A percentile compares a stretch with the other conserved stretches of the same genome.
Conservation (phyloP, 2,329 filamentous ascomycete species). For the Hypoxylon sp. region DNA sequence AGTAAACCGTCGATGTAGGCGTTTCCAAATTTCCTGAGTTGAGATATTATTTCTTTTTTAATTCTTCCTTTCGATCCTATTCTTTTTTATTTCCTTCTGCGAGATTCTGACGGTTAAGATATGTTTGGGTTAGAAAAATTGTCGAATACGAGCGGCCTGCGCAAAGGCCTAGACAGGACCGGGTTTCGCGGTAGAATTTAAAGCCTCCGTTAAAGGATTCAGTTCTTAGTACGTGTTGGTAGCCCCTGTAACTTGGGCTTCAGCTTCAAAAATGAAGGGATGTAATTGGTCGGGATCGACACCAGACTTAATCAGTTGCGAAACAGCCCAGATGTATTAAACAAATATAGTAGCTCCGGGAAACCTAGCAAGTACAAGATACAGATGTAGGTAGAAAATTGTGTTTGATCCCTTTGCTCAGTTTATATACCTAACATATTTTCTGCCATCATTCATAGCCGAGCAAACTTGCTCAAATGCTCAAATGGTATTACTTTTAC, state of each 20-base stretch:
- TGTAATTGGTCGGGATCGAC: conserved; percentile 38
- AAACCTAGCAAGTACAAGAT: conserved; percentile 13
- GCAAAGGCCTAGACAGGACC: conserved; percentile 35
- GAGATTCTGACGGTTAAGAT: conserved; percentile 25
- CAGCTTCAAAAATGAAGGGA: conserved; percentile 38
- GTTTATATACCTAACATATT: conserved; percentile 27
- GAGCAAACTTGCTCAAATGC: conserved; percentile 19
- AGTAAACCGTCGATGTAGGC: conserved; percentile 29
- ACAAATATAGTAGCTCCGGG: conserved; percentile 36
- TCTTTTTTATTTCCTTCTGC: conserved; percentile 14
- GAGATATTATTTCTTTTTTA: conserved; percentile 14
- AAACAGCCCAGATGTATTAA: conserved; percentile 36
- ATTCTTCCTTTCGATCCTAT: conserved; percentile 3
- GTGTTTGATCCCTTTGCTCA: conserved; percentile 14
- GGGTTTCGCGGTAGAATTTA: conserved; percentile 49
- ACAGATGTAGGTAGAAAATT: conserved; percentile 13
- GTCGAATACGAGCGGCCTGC: conserved; percentile 47
- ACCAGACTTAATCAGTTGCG: conserved; percentile 32
- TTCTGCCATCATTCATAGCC: not conserved
- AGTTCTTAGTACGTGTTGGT: conserved; percentile 37
- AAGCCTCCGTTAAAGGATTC: conserved; percentile 46
- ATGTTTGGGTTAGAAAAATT: conserved; percentile 43
- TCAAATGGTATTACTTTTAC: conserved; percentile 7
- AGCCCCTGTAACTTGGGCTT: conserved; percentile 41
- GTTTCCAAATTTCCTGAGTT: conserved; percentile 14